phyloP scores from a whole-genome alignment of 73 alveolate species.

The Paramecium primaurelia region DNA sequence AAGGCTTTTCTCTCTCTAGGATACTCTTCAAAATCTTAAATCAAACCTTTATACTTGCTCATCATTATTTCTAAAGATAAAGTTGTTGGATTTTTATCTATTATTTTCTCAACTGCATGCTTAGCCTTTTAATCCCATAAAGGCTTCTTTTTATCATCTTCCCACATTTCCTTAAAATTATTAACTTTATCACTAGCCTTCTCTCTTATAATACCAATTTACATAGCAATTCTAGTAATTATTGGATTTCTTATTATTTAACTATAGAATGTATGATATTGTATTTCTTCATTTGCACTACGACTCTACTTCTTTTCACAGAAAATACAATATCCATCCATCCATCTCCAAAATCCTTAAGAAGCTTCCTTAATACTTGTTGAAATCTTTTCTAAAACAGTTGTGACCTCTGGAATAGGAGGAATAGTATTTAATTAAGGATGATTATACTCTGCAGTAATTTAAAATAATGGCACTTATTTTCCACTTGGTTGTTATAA shows the following conservation, averaged over 20 bases:
- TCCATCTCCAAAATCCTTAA: slow-evolving; percentile 85
- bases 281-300: neutral
- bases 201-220: slow-evolving; percentile 36
- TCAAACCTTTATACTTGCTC: slow-evolving; percentile 26
- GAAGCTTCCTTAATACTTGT: slow-evolving; percentile 76
- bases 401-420: slow-evolving; percentile 77
- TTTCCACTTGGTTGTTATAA: slow-evolving; percentile 69
- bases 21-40: slow-evolving; percentile 56
- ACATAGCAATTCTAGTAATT: slow-evolving; percentile 1
- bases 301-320: slow-evolving; percentile 76
- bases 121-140: slow-evolving; percentile 64
- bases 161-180: slow-evolving; percentile 24
- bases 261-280: slow-evolving; percentile 29
- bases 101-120: slow-evolving; percentile 55
- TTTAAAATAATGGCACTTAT: slow-evolving; percentile 74
- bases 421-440: slow-evolving; percentile 86
- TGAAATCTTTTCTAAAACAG: slow-evolving; percentile 75
- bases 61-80: slow-evolving; percentile 27
- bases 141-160: neutral
- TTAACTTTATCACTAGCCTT: slow-evolving; percentile 35
- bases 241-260: slow-evolving; percentile 12
- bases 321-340: slow-evolving; percentile 84
- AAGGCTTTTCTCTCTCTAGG: slow-evolving; percentile 72
- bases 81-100: slow-evolving; percentile 60
- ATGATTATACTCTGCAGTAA: slow-evolving; percentile 71